Percentiles rank a stretch among this genome's conserved stretches.
These are phyloP conservation scores for Xerocomus minutiporus DNA, from an alignment of 1,284 basidiomycete species.

Conservation along the genomic window DNA sequence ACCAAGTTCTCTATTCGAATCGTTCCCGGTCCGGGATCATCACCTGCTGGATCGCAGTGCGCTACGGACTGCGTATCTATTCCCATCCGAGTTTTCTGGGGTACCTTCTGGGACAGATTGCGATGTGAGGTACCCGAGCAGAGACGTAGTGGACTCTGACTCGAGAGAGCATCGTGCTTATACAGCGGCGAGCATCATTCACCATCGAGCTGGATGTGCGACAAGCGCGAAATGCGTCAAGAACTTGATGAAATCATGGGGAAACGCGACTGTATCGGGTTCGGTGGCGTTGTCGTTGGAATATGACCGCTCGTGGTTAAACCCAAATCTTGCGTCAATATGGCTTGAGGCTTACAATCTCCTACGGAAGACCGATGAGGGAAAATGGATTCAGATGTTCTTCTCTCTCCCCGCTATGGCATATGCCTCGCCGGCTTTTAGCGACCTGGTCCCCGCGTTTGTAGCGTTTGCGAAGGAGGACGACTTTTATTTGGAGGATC, in stretches of 20 bases:
- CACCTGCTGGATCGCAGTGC: constrained; percentile 15
- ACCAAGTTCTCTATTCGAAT: not conserved
- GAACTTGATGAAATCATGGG: constrained; percentile 12
- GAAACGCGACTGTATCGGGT: not conserved
- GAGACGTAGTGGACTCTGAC: constrained; percentile 10
- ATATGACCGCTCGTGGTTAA: constrained; percentile 23
- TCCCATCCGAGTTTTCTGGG: constrained; percentile 5
- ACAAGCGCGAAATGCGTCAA: not conserved
- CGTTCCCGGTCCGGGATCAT: constrained; percentile 6
- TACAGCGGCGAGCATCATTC: constrained; percentile 9
- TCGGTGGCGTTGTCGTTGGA: constrained; percentile 11
- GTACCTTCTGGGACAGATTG: not conserved
- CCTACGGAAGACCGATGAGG: constrained; percentile 16
- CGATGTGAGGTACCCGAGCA: constrained; percentile 17
- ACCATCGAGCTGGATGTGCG: not conserved
- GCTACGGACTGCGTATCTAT: constrained; percentile 4
- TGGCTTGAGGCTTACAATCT: constrained; percentile 34
- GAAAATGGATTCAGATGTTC: constrained; percentile 23
- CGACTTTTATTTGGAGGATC: constrained; percentile 13
- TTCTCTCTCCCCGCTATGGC: constrained; percentile 34
- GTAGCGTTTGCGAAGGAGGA: constrained; percentile 29
- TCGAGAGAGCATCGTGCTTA: constrained; percentile 16
- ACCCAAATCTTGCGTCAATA: constrained; percentile 11
- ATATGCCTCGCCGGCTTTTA: constrained; percentile 19
- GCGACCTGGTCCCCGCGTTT: constrained; percentile 25